Evolutionary conservation across 805 yeast species (phyloP).

Genomic region (Lipomyces kockii): DNA sequence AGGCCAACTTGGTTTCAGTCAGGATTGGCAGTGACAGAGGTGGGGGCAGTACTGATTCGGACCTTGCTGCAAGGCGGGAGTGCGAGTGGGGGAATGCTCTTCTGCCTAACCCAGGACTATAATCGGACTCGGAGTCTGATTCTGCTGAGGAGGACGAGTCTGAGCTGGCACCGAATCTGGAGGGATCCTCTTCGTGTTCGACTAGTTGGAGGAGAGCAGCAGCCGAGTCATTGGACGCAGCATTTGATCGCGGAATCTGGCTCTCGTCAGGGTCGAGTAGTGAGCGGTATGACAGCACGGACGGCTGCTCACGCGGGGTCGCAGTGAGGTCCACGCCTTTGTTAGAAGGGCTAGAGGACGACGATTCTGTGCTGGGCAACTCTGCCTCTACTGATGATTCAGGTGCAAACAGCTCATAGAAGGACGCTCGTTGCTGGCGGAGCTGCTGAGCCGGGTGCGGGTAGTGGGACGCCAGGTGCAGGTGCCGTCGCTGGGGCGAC

Average conservation of each 20-base stretch:
- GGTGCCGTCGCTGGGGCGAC: constrained; percentile 34
- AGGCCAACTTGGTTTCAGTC: constrained; percentile 10
- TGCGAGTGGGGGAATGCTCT: background rate
- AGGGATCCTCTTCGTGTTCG: constrained; percentile 5
- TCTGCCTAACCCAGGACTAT: background rate
- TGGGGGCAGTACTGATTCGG: constrained; percentile 28
- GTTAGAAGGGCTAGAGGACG: constrained; percentile 11
- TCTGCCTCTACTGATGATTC: constrained; percentile 26
- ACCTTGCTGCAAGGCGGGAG: background rate
- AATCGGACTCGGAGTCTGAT: constrained; percentile 19
- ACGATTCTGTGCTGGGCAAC: constrained; percentile 19
- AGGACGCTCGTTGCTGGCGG: constrained; percentile 19
- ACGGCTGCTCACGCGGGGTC: constrained; percentile 10
- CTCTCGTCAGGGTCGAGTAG: constrained; percentile 21
- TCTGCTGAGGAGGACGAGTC: constrained; percentile 21
- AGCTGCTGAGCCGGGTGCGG: constrained; percentile 17
- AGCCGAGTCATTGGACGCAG: background rate
- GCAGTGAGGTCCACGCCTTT: constrained; percentile 6
- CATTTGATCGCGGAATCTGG: background rate
- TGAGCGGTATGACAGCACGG: constrained; percentile 21
- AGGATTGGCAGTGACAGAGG: constrained; percentile 16
- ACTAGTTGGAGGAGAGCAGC: constrained; percentile 6
- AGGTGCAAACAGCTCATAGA: constrained; percentile 33
- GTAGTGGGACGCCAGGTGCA: constrained; percentile 25
- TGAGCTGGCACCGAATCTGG: constrained; percentile 10